Base-by-base conservation (phyloP, 345 rosid species). In the Cochlearia excelsa region DNA sequence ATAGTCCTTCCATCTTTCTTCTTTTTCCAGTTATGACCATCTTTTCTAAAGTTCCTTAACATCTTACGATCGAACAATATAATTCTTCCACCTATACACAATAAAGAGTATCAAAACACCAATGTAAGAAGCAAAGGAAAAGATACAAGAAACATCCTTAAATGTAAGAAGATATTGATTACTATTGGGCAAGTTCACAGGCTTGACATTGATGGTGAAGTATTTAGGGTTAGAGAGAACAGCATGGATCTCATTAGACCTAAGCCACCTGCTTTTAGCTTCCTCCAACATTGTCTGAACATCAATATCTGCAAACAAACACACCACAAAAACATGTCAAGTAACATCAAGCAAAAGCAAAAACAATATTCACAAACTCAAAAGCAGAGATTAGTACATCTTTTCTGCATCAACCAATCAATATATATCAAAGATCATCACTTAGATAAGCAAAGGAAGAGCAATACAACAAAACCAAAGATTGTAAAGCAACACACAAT, bases 21-120 rank as follows among this genome's bases (percentile, higher is more conserved):
- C 95, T 89, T 93, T 81, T 90, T 93, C 99, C 99, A 93, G 70
- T 79, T 93, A 76, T 89, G 96, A 66, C 99, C 97, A 79, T 93
- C 99, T 67, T 82, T 89, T 57, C 99, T 79, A 73, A 93, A 93
- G 80, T 93, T 89, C 77, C 99, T 85, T 55, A 93, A 84, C 95
- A 81, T 87, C 84, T 87, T 93, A 46, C 99, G 92, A 46, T 93
- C 97, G 64, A 87, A 89, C 57, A 93, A 77, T 48, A 81, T 69
- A 52, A 87, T 72, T 9, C 69, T 78, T 31, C 99, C 99, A 77
- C 96, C 99, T 93, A 1, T 4, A 37, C 40, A 16, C 0, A 16
- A 16, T 4, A 37, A 34, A 34, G 40, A 37, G 40, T 1, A 4
- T 37, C 0, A 37, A 4, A 37, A 37, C 7, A 37, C 7, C 1